Evolutionary conservation across 345 rosid species (phyloP).

Genomic region (Aquilaria sinensis): DNA sequence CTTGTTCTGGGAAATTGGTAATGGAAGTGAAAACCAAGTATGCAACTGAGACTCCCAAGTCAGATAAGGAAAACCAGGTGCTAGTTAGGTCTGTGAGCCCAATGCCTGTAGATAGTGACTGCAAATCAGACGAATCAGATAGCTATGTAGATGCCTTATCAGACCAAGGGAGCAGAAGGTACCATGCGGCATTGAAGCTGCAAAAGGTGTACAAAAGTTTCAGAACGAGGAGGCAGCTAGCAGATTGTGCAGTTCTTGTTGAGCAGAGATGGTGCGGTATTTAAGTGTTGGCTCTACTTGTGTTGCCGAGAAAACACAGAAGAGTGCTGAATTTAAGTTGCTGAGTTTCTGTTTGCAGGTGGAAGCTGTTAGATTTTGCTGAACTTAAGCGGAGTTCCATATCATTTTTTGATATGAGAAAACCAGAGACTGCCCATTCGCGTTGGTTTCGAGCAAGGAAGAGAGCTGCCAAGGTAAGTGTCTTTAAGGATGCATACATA

Average conservation of each 20-base stretch:
- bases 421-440: constrained; percentile 71
- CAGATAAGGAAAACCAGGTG: constrained; percentile 24
- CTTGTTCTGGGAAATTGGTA: constrained; percentile 19
- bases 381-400: constrained; percentile 89
- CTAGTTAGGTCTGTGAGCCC: constrained; percentile 19
- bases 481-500: neutral
- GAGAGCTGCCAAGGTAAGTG: constrained; percentile 74
- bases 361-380: constrained; percentile 89
- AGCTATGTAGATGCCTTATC: constrained; percentile 4
- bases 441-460: constrained; percentile 95
- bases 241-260: constrained; percentile 88
- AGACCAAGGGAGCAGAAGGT: constrained; percentile 14
- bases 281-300: neutral
- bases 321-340: neutral
- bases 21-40: constrained; percentile 16
- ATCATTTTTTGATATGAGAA: constrained; percentile 80
- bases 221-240: constrained; percentile 80
- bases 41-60: constrained; percentile 21
- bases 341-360: constrained; percentile 33
- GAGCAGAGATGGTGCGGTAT: constrained; percentile 84
- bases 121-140: constrained; percentile 14
- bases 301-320: neutral
- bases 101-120: constrained; percentile 19
- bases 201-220: constrained; percentile 94
- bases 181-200: constrained; percentile 69